These are phyloP conservation scores for Rosa rugosa DNA, from an alignment of 306 rosid species.

Conservation along the genomic window DNA sequence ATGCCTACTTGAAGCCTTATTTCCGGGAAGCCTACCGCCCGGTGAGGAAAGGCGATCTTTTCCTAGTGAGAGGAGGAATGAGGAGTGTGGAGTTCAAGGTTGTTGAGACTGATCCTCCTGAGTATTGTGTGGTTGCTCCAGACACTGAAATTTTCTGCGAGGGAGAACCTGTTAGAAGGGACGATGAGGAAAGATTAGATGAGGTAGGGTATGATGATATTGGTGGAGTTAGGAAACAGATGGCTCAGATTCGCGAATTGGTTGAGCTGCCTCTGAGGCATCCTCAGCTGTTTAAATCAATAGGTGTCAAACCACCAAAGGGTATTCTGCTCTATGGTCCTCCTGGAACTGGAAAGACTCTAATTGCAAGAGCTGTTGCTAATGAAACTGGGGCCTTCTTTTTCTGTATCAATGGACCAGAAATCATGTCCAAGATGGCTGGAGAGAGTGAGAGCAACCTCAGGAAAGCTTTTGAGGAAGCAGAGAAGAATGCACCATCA, in stretches of 20 bases:
- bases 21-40: constrained; percentile 17
- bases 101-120: constrained; percentile 26
- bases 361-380: constrained; percentile 42
- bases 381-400: constrained; percentile 30
- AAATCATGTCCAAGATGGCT: constrained; percentile 26
- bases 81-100: constrained; percentile 31
- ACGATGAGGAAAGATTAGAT: constrained; percentile 25
- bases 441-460: constrained; percentile 30
- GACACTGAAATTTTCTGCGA: constrained; percentile 29
- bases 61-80: constrained; percentile 33
- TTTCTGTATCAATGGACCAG: constrained; percentile 21
- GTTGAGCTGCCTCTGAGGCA: constrained; percentile 28
- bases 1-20: constrained; percentile 5
- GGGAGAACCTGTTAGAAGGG: constrained; percentile 24
- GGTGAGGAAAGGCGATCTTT: constrained; percentile 26
- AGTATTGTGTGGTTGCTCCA: constrained; percentile 26
- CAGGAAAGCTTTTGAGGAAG: constrained; percentile 24
- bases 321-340: constrained; percentile 45
- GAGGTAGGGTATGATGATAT: constrained; percentile 32
- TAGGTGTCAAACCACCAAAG: constrained; percentile 32
- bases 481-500: constrained; percentile 18
- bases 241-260: constrained; percentile 28
- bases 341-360: constrained; percentile 42
- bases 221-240: constrained; percentile 22
- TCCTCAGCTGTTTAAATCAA: constrained; percentile 26